Conservation (phyloP, 192 early-diverging fungal species). For the Linnemannia hyalina region DNA sequence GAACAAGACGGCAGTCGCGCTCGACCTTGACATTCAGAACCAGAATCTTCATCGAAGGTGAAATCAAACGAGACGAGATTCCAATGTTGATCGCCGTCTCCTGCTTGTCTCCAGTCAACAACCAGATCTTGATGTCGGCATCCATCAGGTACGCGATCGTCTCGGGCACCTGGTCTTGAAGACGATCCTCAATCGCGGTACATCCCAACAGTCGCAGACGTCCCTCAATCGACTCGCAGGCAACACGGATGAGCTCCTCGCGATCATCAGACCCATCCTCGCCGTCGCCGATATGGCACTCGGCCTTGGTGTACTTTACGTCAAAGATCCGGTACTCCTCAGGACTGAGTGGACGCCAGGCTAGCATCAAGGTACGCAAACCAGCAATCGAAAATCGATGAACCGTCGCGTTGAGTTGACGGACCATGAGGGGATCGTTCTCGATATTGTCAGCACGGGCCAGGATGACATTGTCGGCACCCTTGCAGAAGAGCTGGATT, state of each 20-base stretch:
- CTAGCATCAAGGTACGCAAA: slow-evolving; percentile 91
- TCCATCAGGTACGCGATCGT: slow-evolving; percentile 92
- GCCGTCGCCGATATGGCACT: slow-evolving; percentile 45
- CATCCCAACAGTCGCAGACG: slow-evolving; percentile 90
- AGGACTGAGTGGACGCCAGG: slow-evolving; percentile 84
- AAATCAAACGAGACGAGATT: slow-evolving; percentile 91
- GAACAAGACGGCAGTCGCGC: slow-evolving; percentile 85
- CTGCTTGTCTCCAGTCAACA: slow-evolving; percentile 96
- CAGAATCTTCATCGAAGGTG: slow-evolving; percentile 93
- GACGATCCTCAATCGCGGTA: slow-evolving; percentile 96
- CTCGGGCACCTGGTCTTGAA: slow-evolving; percentile 97
- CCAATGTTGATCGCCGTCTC: slow-evolving; percentile 99
- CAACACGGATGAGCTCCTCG: slow-evolving; percentile 81
- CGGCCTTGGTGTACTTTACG: slow-evolving; percentile 79
- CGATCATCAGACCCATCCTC: slow-evolving; percentile 68
- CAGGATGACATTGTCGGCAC: slow-evolving; percentile 95
- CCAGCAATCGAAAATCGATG: slow-evolving; percentile 87
- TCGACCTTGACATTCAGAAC: slow-evolving; percentile 90
- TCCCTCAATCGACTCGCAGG: slow-evolving; percentile 92
- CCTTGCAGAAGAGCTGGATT: slow-evolving; percentile 92
- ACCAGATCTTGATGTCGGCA: slow-evolving; percentile 95
- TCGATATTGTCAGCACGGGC: slow-evolving; percentile 73
- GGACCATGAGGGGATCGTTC: slow-evolving; percentile 71
- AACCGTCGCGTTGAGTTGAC: slow-evolving; percentile 74
- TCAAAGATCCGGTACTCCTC: slow-evolving; percentile 89